Evolutionary conservation across 805 yeast species (phyloP).

Genomic region (Citeromyces matritensis): DNA sequence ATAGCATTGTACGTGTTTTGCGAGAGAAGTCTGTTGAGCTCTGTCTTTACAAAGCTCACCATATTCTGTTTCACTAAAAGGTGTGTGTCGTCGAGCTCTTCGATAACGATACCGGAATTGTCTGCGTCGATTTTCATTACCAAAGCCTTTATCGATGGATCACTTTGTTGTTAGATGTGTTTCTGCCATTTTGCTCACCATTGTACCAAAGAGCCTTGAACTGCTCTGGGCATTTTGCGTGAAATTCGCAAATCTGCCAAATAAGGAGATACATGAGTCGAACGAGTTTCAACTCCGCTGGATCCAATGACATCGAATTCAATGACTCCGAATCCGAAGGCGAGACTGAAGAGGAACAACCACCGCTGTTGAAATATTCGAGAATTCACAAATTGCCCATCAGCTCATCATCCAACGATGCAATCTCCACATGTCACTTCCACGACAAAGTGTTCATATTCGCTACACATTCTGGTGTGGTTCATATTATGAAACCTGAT

Average conservation of each 20-base stretch:
- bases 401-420: constrained; percentile 58
- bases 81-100: constrained; percentile 88
- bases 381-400: constrained; percentile 56
- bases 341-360: constrained; percentile 26
- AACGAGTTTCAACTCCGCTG: neutral
- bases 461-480: constrained; percentile 81
- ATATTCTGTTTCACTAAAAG: constrained; percentile 65
- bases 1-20: constrained; percentile 77
- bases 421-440: constrained; percentile 57
- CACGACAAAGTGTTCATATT: constrained; percentile 51
- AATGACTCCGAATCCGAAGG: constrained; percentile 12
- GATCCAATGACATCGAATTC: constrained; percentile 2
- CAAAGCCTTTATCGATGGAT: constrained; percentile 84
- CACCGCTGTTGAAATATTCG: constrained; percentile 64
- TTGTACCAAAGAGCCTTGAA: constrained; percentile 36
- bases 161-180: constrained; percentile 25
- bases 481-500: constrained; percentile 52
- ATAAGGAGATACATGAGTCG: neutral
- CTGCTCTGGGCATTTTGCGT: constrained; percentile 30
- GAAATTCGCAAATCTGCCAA: neutral
- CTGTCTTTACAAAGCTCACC: constrained; percentile 62
- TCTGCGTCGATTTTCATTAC: constrained; percentile 71
- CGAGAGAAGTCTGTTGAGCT: constrained; percentile 60
- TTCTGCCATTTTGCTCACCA: constrained; percentile 12
- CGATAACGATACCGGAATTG: constrained; percentile 50